Evolutionary conservation across 2,329 filamentous ascomycete species (phyloP).

Genomic region (Fusarium algeriense): DNA sequence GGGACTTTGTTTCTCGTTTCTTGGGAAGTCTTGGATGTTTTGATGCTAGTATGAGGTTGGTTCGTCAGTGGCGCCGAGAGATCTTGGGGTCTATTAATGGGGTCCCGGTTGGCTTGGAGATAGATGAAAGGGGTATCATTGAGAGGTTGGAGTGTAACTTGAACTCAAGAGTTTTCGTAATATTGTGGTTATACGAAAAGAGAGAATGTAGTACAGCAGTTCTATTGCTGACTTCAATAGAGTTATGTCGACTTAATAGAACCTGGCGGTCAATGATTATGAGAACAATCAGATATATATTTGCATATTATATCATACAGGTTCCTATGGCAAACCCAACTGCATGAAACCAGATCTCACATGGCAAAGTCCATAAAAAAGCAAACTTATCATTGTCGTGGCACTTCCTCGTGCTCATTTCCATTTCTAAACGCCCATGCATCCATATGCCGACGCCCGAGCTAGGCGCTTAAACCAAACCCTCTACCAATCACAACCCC

Average conservation of each 20-base stretch:
- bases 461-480: constrained; percentile 37
- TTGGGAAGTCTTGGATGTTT: constrained; percentile 24
- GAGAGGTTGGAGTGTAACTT: constrained; percentile 9
- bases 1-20: constrained; percentile 36
- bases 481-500: constrained; percentile 34
- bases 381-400: constrained; percentile 10
- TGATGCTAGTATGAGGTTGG: constrained; percentile 28
- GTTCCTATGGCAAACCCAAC: background rate
- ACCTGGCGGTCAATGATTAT: background rate
- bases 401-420: constrained; percentile 8
- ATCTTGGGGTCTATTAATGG: constrained; percentile 32
- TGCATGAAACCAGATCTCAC: constrained; percentile 13
- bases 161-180: background rate
- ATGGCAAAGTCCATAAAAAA: constrained; percentile 25
- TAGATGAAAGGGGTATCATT: constrained; percentile 10
- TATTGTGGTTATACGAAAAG: background rate
- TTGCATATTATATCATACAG: background rate
- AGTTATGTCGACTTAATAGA: background rate
- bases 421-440: constrained; percentile 34
- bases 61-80: constrained; percentile 24
- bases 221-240: background rate
- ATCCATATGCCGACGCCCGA: constrained; percentile 35
- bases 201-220: background rate
- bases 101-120: constrained; percentile 3
- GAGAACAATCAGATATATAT: background rate